These are phyloP conservation scores for Paramarasmius palmivorus DNA, from an alignment of 1,284 basidiomycete species.

Conservation along the genomic window DNA sequence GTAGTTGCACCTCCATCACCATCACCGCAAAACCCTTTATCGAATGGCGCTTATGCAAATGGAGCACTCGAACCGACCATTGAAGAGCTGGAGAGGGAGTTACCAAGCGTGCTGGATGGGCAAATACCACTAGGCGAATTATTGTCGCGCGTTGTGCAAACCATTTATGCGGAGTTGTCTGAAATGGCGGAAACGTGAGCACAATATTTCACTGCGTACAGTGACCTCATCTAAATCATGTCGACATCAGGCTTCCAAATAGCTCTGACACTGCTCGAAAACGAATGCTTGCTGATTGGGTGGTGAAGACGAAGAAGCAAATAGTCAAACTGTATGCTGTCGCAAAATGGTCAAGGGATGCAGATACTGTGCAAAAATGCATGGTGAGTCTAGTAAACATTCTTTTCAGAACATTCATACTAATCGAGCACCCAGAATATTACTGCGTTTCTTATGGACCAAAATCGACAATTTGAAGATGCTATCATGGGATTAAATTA, in stretches of 20 bases:
- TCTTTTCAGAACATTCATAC: conserved; percentile 4
- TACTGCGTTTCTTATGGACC: conserved; percentile 79
- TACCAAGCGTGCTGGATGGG: conserved; percentile 74
- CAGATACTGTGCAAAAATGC: conserved; percentile 78
- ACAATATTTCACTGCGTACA: not conserved
- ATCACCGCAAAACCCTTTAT: not conserved
- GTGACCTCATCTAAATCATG: not conserved
- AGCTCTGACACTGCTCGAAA: conserved; percentile 84
- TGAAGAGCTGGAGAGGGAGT: conserved; percentile 70
- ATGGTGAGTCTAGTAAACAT: conserved; percentile 54
- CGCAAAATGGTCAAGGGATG: conserved; percentile 81
- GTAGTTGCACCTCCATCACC: not conserved
- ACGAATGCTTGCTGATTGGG: conserved; percentile 82
- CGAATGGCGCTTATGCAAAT: conserved; percentile 22
- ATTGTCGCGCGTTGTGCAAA: conserved; percentile 74
- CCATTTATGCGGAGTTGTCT: conserved; percentile 81
- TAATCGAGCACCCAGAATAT: conserved; percentile 58
- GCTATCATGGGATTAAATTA: conserved; percentile 65
- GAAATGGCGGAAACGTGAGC: conserved; percentile 86
- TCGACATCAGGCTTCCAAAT: conserved; percentile 66
- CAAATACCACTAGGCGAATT: conserved; percentile 77
- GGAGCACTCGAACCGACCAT: conserved; percentile 40
- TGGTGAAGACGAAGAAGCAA: conserved; percentile 85
- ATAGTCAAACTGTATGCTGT: conserved; percentile 88
- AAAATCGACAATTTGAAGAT: conserved; percentile 81